Evolutionary conservation across 2,329 filamentous ascomycete genomes (phyloP), one percentile per base, ranked within the genome.

Genomic region (Cryphonectria carpinicola): DNA sequence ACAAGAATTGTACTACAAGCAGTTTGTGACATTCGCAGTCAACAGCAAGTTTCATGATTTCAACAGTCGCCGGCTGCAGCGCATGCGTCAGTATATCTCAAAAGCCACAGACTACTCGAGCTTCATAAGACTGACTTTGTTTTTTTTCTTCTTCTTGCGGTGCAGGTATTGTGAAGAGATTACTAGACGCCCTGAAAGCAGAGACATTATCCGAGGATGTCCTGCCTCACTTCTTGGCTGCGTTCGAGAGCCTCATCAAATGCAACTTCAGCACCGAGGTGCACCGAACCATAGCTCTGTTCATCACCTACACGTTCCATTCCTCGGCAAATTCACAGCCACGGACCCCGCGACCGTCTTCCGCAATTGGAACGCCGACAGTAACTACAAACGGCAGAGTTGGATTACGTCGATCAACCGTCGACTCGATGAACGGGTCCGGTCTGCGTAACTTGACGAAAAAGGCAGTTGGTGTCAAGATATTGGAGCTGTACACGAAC

Each of bases 31-130:
- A 0, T 98, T 99, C 81, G 92, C 93, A 1, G 88, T 92, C n/a
- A 91, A 91, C 76, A 98, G 95, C 85, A 95, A 96, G 78, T 92
- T 97, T 77, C 93, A 94, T 78, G 91, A 93, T 71, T 98, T 98
- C 81, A 99, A 99, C 79, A 90, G 92, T 67, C 92, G 93, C 77
- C 89, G 96, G 63, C 83, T 99, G 72, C 89, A 93, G 71, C 88
- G 95, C 75, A 99, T 99, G 93, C 90, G 95, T 95, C 88, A 85
- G 92, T 80, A 58, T 14, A 39, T 28, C 72, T 81, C 62, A 62
- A 63, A 62, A 63, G 65, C 22, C 28, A 67, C 22, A 35, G 28
- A 35, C 22, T 56, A 46, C 58, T 63, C n/a, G 56, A 52, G 22
- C 69, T 68, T 56, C 32, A 66, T 60, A 19, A 19, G 67, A 67